Evolutionary conservation across 2,329 filamentous ascomycete genomes (phyloP).

Genomic region (Talaromyces sp.): DNA sequence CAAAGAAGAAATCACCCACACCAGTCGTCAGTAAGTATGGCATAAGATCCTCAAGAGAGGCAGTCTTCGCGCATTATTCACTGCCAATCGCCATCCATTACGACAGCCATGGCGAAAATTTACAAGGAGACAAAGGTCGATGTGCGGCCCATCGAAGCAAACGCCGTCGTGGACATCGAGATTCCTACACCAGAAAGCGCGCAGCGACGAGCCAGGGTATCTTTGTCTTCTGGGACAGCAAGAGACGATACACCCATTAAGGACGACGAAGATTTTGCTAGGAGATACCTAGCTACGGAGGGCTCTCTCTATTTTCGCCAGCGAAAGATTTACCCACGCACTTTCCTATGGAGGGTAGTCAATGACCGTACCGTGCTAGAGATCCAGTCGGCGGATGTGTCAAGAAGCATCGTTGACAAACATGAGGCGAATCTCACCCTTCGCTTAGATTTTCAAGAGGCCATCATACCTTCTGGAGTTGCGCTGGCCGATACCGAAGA

Average conservation of each 20-base stretch:
- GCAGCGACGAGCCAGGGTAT: conserved; percentile 43
- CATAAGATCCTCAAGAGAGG: not conserved
- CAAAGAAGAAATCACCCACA: not conserved
- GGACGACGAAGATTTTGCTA: conserved; percentile 63
- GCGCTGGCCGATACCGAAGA: conserved; percentile 75
- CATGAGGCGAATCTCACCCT: conserved; percentile 69
- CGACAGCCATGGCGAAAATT: conserved; percentile 58
- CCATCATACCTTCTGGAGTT: conserved; percentile 71
- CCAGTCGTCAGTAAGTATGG: conserved; percentile 9
- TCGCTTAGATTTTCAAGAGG: conserved; percentile 68
- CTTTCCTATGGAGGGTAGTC: conserved; percentile 85
- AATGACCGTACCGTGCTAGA: conserved; percentile 76
- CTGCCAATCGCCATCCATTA: not conserved
- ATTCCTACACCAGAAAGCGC: conserved; percentile 50
- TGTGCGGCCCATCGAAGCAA: conserved; percentile 65
- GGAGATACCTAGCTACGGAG: conserved; percentile 67
- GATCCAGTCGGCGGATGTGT: conserved; percentile 75
- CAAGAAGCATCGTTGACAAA: conserved; percentile 58
- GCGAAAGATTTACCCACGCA: conserved; percentile 69
- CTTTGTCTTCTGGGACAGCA: conserved; percentile 42
- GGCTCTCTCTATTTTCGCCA: conserved; percentile 81
- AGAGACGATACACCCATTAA: conserved; percentile 45
- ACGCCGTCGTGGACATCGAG: conserved; percentile 65
- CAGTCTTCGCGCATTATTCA: conserved; percentile 20
- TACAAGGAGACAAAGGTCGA: conserved; percentile 86